Base-by-base conservation (phyloP, 306 rosid genomes). In the Cucumis hystrix region DNA sequence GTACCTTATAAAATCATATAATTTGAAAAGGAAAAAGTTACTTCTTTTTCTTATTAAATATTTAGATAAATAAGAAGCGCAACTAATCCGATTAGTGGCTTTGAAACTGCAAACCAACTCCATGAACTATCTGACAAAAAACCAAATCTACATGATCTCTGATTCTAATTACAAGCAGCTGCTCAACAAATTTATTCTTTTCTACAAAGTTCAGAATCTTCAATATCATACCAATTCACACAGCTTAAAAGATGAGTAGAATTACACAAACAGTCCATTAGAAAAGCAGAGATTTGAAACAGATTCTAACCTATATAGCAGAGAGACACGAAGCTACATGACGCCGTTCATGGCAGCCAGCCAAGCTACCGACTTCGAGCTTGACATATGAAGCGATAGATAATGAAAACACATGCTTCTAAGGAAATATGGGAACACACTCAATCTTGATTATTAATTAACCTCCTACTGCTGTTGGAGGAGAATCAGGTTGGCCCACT, bases 401-500 rank as follows among this genome's bases (percentile, higher is more conserved):
- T 78, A 58, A 81, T 39, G 52, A 56, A 77, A 56, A 80, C 72
- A 80, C 64, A 78, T 78, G 74, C 41, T 59, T 41, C 69, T 15
- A 37, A 23, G 52, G 69, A 75, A 83, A 62, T 75, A 69, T 17
- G 33, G 77, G 61, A 61, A 77, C 52, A 51, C 78, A 68, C 49
- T 82, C 67, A 65, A 65, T 66, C 57, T 39, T 41, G 28, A 40
- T 63, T 71, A 51, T 17, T 71, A 23, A 79, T 84, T 80, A 90
- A 75, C 83, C 85, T 83, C 96, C 83, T 81, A 84, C 80, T 58
- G 79, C 89, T 3, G 95, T 89, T 13, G 97, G 91, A 74, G 98
- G 89, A 70, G 90, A 90, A 82, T 92, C 97, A 8, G 96, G 97
- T 83, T 92, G 95, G 58, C 97, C 87, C 67, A 94, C 96, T 9